Percentiles rank a stretch among this genome's conserved stretches.
Evolutionary conservation across 176 grass and related monocot genomes (phyloP).

Genomic region (Avena sativa): DNA sequence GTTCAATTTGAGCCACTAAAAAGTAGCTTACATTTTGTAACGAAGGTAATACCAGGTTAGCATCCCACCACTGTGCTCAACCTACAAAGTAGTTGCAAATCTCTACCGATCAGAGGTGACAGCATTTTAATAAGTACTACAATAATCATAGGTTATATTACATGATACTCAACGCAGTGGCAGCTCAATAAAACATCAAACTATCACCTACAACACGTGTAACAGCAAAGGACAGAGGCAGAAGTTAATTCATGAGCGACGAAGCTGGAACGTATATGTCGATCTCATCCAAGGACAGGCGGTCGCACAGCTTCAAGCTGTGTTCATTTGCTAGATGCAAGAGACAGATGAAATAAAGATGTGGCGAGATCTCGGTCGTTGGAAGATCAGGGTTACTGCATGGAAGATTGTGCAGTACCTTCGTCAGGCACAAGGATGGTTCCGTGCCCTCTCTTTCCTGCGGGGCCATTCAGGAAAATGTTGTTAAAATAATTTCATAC

Average conservation of each 20-base stretch:
- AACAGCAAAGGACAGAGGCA: background rate
- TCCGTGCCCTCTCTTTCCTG: constrained; percentile 49
- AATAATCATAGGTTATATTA: background rate
- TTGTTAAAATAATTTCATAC: constrained; percentile 5
- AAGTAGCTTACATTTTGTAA: background rate
- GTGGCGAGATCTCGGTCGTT: constrained; percentile 75
- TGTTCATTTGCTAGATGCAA: constrained; percentile 95
- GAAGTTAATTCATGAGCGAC: constrained; percentile 42
- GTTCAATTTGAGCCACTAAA: too few relatives aligned
- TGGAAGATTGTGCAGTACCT: constrained; percentile 72
- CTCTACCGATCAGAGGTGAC: too few relatives aligned
- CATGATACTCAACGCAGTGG: background rate
- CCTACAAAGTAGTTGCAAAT: background rate
- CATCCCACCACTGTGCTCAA: background rate
- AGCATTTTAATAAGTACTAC: background rate
- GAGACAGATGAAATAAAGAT: constrained; percentile 94
- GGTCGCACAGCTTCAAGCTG: constrained; percentile 55
- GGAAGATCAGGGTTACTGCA: constrained; percentile 53
- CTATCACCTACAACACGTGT: background rate
- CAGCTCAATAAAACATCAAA: background rate
- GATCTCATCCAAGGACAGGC: constrained; percentile 78
- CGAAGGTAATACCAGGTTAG: background rate
- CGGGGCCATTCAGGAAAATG: constrained; percentile 12
- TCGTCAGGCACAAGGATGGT: constrained; percentile 49
- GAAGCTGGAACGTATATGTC: constrained; percentile 73